Conservation (phyloP, 2,329 filamentous ascomycete genomes). For the Colletotrichum nymphaeae region DNA sequence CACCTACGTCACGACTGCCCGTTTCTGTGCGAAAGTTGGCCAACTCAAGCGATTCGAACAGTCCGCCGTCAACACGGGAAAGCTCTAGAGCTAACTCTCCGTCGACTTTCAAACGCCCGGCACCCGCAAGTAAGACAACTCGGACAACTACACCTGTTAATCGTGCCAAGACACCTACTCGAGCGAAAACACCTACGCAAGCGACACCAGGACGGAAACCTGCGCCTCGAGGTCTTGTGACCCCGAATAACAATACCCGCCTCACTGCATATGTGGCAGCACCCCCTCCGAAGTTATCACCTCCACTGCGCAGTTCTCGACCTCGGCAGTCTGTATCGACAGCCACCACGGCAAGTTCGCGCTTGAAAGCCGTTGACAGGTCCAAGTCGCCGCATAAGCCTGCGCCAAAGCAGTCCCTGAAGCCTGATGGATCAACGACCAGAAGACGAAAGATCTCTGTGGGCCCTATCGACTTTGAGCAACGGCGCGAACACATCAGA, state of each 20-base stretch:
- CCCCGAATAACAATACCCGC: constrained; percentile 64
- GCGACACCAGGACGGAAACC: constrained; percentile 49
- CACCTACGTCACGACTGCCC: constrained; percentile 56
- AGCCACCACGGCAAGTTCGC: constrained; percentile 77
- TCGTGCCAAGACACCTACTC: constrained; percentile 57
- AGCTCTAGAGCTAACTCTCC: constrained; percentile 66
- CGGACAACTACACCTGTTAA: constrained; percentile 52
- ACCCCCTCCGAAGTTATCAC: constrained; percentile 78
- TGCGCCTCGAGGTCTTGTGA: constrained; percentile 54
- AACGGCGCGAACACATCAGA: constrained; percentile 83
- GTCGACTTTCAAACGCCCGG: constrained; percentile 55
- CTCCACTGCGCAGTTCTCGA: constrained; percentile 82
- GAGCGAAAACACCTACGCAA: constrained; percentile 57
- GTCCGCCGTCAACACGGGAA: constrained; percentile 51
- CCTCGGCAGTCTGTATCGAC: constrained; percentile 83
- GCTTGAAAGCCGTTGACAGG: constrained; percentile 72
- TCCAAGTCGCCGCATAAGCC: constrained; percentile 57
- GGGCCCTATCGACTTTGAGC: constrained; percentile 86
- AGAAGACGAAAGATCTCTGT: constrained; percentile 68
- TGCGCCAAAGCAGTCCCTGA: constrained; percentile 43
- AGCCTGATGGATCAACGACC: constrained; percentile 50
- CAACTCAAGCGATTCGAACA: constrained; percentile 40
- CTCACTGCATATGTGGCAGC: constrained; percentile 81
- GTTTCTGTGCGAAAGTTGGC: constrained; percentile 56
- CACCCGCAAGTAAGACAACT: constrained; percentile 53